Evolutionary conservation across 805 yeast species (phyloP).

Genomic region (Candida nemodendra): DNA sequence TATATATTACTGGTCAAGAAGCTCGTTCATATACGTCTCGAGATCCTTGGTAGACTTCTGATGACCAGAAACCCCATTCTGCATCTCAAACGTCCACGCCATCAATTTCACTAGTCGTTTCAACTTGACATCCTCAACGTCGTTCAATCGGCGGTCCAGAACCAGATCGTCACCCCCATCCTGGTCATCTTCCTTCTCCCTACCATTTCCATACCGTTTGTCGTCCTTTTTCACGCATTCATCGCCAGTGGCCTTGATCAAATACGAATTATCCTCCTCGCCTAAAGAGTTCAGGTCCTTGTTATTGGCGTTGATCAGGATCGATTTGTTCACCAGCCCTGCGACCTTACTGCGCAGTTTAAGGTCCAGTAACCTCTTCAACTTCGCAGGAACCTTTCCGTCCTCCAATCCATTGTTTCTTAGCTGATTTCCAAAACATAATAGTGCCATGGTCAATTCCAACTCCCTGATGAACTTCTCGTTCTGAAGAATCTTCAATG

Average conservation of each 20-base stretch:
- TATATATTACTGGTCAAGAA: too few relatives aligned
- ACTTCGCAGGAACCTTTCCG: constrained; percentile 49
- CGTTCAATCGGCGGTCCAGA: constrained; percentile 16
- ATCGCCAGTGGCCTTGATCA: constrained; percentile 14
- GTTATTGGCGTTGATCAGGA: constrained; percentile 40
- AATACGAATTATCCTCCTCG: constrained; percentile 14
- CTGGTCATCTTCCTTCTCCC: constrained; percentile 2
- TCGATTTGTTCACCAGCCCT: constrained; percentile 64
- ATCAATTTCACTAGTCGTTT: constrained; percentile 26
- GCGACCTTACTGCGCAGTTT: constrained; percentile 66
- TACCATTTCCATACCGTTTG: background rate
- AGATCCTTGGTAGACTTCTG: constrained; percentile 5
- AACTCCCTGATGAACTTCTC: constrained; percentile 63
- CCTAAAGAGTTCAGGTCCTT: constrained; percentile 15
- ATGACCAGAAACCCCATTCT: background rate
- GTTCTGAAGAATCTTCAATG: constrained; percentile 36
- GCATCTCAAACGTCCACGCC: constrained; percentile 25
- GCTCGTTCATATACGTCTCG: constrained; percentile 8
- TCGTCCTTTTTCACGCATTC: background rate
- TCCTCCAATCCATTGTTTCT: constrained; percentile 18
- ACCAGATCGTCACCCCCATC: constrained; percentile 1
- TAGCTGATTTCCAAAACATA: constrained; percentile 47
- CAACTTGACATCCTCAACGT: constrained; percentile 22
- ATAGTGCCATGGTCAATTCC: constrained; percentile 80
- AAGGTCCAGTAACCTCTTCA: constrained; percentile 56